phyloP scores from a whole-genome alignment of 2,329 filamentous ascomycete species.

The Nemania sp. region DNA sequence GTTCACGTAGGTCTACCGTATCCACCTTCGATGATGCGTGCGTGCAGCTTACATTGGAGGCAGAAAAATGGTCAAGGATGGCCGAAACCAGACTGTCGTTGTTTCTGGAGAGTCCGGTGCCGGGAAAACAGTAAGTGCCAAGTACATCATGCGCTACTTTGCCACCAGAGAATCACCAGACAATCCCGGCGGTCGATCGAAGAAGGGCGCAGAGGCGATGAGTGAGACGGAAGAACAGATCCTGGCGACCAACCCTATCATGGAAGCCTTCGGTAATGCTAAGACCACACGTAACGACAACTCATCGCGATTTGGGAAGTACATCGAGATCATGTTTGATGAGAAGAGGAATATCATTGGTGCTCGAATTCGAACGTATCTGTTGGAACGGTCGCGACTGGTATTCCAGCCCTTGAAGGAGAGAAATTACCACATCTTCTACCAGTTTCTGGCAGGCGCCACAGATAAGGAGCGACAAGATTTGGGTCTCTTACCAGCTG shows the following conservation, averaged over 20 bases:
- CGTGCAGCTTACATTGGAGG: slow-evolving; percentile 44
- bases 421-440: slow-evolving; percentile 99
- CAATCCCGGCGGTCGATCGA: slow-evolving; percentile 76
- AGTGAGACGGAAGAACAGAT: slow-evolving; percentile 99
- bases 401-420: slow-evolving; percentile 98
- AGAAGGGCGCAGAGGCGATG: slow-evolving; percentile 78
- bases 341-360: slow-evolving; percentile 94
- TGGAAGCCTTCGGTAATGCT: slow-evolving; percentile 99
- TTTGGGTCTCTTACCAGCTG: slow-evolving; percentile 76
- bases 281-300: slow-evolving; percentile 99
- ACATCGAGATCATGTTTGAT: slow-evolving; percentile 99
- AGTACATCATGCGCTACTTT: slow-evolving; percentile 99
- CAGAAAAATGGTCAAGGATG: slow-evolving; percentile 95
- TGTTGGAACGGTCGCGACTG: slow-evolving; percentile 91
- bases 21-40: not conserved
- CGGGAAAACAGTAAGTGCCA: slow-evolving; percentile 98
- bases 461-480: slow-evolving; percentile 81
- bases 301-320: slow-evolving; percentile 98
- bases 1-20: slow-evolving; percentile 70
- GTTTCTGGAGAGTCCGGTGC: slow-evolving; percentile 99
- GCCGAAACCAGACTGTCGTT: slow-evolving; percentile 96
- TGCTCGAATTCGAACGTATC: slow-evolving; percentile 93
- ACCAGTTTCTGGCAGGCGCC: slow-evolving; percentile 93
- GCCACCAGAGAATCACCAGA: slow-evolving; percentile 94
- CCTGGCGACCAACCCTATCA: slow-evolving; percentile 96